Evolutionary conservation across 257 asterid species (phyloP), one percentile per base, ranked within the genome.

Genomic region (Pogostemon cablin): DNA sequence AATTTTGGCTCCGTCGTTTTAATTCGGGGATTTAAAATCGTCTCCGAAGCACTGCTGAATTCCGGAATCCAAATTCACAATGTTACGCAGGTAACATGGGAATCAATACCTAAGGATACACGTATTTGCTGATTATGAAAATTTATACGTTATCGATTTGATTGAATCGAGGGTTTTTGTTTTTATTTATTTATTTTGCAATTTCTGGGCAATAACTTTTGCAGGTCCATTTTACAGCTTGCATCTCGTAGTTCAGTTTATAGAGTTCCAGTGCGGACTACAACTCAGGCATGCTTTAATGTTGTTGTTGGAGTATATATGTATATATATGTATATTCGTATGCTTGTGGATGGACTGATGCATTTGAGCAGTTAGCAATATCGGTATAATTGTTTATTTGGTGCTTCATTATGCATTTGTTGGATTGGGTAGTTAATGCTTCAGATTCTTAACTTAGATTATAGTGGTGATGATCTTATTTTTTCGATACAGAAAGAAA

Each of bases 151-250:
- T 65, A 34, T 68, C 50, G 62, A 50, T 61, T 66, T 75, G 71
- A 71, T 60, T 70, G 72, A 52, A 65, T 56, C 71, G 39, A 64
- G 82, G 79, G 62, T 65, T 80, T 64, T 46, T 37, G 43, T 46
- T 35, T 17, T 55, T 6, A 3, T 42, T 50, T 38, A 17, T 35
- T 63, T 46, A 11, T 6, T 37, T 71, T 69, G 47, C 62, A 9
- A 56, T 4, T 8, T 43, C 1, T 37, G 55, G 69, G 61, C 20
- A 56, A 72, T 67, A 25, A 71, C 34, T 69, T 65, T 79, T 78
- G 80, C 87, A 91, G 98, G 92, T 85, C 87, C 47, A 76, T 87
- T 85, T 73, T 81, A 71, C 86, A 82, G 86, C 88, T 89, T 56
- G 84, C 93, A 15, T 83, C 84, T 25, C 80, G 85, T 57, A 70